Base-by-base conservation (phyloP, 2,329 filamentous ascomycete species). In the Diaporthe longicolla region DNA sequence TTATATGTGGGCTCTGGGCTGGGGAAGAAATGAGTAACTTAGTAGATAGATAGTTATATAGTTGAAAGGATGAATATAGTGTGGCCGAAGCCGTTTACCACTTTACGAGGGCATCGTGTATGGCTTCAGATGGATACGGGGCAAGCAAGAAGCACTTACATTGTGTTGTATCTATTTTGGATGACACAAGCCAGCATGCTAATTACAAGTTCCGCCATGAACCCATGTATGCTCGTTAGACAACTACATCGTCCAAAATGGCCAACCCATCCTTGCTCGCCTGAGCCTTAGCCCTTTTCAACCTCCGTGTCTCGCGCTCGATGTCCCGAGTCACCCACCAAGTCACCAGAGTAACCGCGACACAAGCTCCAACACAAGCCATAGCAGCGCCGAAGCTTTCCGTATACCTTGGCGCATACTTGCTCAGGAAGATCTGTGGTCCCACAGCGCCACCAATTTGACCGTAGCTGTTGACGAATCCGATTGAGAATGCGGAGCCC, bases 401-500 rank as follows among this genome's bases (percentile, higher is more conserved):
- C 37, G 80, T 82, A 76, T 88, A 88, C n/a, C 82, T 81, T 1
- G 85, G 85, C 10, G 85, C 85, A 70, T 85, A 88, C 50, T 81
- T 80, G 43, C 81, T 82, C 52, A 81, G 79, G 76, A 88, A 88
- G 29, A 87, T 82, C 77, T 88, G 86, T 13, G 86, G 83, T 0
- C 85, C 86, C 15, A 87, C 82, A 1, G 85, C 85, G 21, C 85
- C 85, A 5, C 86, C 86, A 24, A 88, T 86, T 75, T 88, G 85
- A 0, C 86, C 86, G 76, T 87, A 87, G 72, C 83, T 85, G 75
- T 87, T 87, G 68, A 86, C 85, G 70, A 88, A 88, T 0, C 83
- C 86, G 71, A 88, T 87, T 2, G 84, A 83, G 77, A 88, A 88
- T 0, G 86, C 86, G 0, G 86, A 87, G 0, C 86, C 86, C 0